Evolutionary conservation across 768 basidiomycete genomes (phyloP).

Genomic region (Scleroderma citrinum): DNA sequence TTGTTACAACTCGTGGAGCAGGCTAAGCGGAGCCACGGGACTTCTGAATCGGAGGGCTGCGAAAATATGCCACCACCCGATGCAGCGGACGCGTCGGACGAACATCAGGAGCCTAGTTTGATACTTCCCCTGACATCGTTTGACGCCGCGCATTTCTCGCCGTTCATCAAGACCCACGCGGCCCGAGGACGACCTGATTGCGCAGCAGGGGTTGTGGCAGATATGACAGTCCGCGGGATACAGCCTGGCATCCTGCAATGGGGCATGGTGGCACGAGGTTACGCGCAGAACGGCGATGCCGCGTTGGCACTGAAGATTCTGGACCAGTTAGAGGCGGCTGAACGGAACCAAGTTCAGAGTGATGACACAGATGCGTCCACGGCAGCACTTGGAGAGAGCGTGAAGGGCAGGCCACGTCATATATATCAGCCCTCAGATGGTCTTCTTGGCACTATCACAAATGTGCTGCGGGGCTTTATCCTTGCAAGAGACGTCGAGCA

Average conservation of each 20-base stretch:
- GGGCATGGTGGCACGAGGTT: conserved; percentile 43
- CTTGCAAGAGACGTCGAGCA: conserved; percentile 20
- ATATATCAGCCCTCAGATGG: background rate
- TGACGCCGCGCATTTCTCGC: conserved; percentile 42
- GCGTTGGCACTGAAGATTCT: conserved; percentile 37
- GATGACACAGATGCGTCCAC: background rate
- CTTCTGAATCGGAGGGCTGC: background rate
- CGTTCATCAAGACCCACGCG: conserved; percentile 45
- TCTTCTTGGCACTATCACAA: conserved; percentile 32
- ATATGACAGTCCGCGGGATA: conserved; percentile 47
- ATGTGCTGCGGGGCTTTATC: conserved; percentile 35
- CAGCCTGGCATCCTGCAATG: conserved; percentile 42
- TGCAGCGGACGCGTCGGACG: background rate
- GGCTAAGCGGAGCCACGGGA: conserved; percentile 1
- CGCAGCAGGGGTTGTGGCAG: conserved; percentile 39
- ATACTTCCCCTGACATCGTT: conserved; percentile 22
- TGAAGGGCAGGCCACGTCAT: background rate
- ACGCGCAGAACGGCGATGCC: conserved; percentile 35
- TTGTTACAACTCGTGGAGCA: conserved; percentile 27
- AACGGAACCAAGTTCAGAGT: background rate
- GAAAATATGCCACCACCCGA: conserved; percentile 6
- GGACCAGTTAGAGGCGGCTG: conserved; percentile 32
- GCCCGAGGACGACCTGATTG: conserved; percentile 21
- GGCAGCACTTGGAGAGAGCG: background rate
- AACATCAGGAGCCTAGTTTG: conserved; percentile 1